These are phyloP conservation scores for Clarireedia monteithiana DNA, from an alignment of 2,329 filamentous ascomycete species.

Conservation along the genomic window DNA sequence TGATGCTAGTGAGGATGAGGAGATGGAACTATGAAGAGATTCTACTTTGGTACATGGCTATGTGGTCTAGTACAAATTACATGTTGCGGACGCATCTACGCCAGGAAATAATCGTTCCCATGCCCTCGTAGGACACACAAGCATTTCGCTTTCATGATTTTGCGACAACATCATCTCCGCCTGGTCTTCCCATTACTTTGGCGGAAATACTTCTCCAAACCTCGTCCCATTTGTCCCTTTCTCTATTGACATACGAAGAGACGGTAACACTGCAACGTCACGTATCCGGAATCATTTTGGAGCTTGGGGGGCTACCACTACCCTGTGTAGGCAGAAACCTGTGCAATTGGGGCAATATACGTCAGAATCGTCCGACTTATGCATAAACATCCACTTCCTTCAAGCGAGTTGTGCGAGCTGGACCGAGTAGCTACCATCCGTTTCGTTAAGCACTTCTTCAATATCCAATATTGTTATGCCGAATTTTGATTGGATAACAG, in stretches of 20 bases:
- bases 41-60: too few species aligned
- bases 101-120: neutral
- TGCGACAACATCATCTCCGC: neutral
- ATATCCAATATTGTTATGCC: too few species aligned
- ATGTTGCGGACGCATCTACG: neutral
- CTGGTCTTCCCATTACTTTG: neutral
- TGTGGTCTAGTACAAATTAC: neutral
- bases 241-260: neutral
- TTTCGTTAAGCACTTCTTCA: too few species aligned
- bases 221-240: neutral
- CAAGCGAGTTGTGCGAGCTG: too few species aligned
- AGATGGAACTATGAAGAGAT: constrained; percentile 21
- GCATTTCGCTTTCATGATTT: neutral
- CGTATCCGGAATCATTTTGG: too few species aligned
- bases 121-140: neutral
- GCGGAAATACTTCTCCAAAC: neutral
- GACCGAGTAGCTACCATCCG: neutral
- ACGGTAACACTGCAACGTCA: neutral
- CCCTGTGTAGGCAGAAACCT: too few species aligned
- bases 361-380: too few species aligned
- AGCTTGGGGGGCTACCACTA: too few species aligned
- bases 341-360: too few species aligned
- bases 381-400: too few species aligned
- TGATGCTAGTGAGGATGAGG: constrained; percentile 52
- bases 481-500: neutral